These are phyloP conservation scores for Clonostachys sp. DNA, from an alignment of 2,329 filamentous ascomycete genomes.

Conservation along the genomic window DNA sequence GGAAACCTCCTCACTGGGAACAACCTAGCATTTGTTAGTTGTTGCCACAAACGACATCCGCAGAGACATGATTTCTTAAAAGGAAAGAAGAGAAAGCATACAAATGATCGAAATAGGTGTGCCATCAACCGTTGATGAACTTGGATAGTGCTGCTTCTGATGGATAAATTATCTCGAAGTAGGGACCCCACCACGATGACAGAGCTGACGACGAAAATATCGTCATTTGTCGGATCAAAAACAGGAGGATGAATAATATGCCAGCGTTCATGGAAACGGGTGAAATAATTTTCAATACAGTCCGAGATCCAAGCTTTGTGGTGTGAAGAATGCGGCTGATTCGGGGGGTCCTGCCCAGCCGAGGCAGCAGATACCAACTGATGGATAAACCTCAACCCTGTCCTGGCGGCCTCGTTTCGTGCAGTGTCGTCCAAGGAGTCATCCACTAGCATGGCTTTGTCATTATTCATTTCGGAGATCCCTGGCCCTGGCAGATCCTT, in stretches of 20 bases:
- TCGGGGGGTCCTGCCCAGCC: not conserved
- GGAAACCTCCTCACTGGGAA: not conserved
- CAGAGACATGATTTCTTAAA: not conserved
- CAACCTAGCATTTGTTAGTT: conserved; percentile 1
- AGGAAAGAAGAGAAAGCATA: not conserved
- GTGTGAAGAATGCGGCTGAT: not conserved
- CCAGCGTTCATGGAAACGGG: conserved; percentile 32
- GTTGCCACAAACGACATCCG: not conserved
- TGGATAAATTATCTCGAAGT: conserved; percentile 18
- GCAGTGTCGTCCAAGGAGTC: not conserved
- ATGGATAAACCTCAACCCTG: not conserved
- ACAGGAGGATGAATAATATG: conserved; percentile 31
- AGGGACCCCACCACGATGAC: conserved; percentile 33
- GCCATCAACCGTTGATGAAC: conserved; percentile 22
- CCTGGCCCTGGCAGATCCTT: not conserved
- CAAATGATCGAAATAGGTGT: conserved; percentile 7
- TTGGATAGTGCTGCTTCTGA: conserved; percentile 16
- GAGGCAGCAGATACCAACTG: not conserved
- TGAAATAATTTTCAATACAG: conserved; percentile 25
- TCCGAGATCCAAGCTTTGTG: conserved; percentile 9
- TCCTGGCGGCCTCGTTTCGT: not conserved
- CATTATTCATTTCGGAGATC: not conserved
- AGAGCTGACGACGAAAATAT: conserved; percentile 15
- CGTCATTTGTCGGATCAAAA: conserved; percentile 19
- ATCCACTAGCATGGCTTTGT: not conserved